Base-by-base conservation (phyloP, 2,329 filamentous ascomycete genomes). In the Apiospora malaysiana region DNA sequence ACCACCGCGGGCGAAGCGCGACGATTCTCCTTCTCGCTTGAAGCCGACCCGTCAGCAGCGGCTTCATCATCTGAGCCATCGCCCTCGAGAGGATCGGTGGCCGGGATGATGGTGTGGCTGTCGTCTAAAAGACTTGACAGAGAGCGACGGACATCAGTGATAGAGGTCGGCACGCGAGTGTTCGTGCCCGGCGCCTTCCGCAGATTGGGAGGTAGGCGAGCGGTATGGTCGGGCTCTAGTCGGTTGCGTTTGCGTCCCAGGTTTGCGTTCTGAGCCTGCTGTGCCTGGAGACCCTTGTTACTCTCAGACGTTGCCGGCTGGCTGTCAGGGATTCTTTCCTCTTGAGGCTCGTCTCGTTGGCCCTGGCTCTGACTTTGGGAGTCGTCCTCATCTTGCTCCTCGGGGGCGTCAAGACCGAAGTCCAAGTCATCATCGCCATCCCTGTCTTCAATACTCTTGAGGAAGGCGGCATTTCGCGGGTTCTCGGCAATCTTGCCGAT, bases 401-500 rank as follows among this genome's bases (percentile, higher is more conserved):
- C 79, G 63, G 83, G 78, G 23, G 83, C 79, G 71, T 69, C 40
- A 77, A 51, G 89, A 85, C 63, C 82, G 76, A 97, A 92, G 74
- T 95, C 92, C 81, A 92, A 88, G 70, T 94, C 92, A 70, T 96
- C 91, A 65, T 93, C 92, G 76, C 87, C 86, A 71, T 91, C 92
- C 68, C 89, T 89, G 78, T 98, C 95, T 77, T 97, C 94, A 69
- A 99, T 93, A 8, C 94, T 94, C 74, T 91, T 91, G 75, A 99
- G 87, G 83, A 99, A 99, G 0, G 96, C 96, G 72, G 92, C 88
- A 79, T 94, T 95, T 79, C 95, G 95, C 2, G 93, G 93, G 76
- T 97, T 94, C 79, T 94, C 91, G 45, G 94, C 94, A 73, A 98
- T 94, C 81, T 95, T 95, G 78, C 93, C 94, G 76, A 99, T 90